Evolutionary conservation across 2,329 filamentous ascomycete species (phyloP).

Genomic region (Sclerotinia subarctica): DNA sequence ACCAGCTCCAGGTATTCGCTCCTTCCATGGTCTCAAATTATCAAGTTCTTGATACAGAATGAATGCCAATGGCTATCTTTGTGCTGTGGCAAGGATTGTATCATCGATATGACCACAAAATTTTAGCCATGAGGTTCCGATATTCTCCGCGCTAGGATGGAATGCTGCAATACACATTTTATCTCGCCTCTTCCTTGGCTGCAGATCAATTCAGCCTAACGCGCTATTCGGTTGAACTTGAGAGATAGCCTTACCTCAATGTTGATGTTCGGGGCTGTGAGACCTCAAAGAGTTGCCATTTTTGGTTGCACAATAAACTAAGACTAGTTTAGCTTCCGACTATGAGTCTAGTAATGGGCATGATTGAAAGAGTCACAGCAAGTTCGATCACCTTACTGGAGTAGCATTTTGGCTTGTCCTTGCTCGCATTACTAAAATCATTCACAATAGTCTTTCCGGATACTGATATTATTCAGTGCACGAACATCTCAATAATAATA

Average conservation of each 20-base stretch:
- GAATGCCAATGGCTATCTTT: not conserved
- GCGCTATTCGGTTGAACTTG: not conserved
- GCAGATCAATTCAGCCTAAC: not conserved
- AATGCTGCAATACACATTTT: not conserved
- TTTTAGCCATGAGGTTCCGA: not conserved
- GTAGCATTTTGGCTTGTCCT: not conserved
- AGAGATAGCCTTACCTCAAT: not conserved
- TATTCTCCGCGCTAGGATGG: not conserved
- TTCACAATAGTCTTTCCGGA: not conserved
- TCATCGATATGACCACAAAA: not conserved
- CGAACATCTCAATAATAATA: not conserved
- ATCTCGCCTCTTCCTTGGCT: slow-evolving; percentile 5
- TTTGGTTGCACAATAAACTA: not conserved
- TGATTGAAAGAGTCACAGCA: not conserved
- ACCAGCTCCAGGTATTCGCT: not conserved
- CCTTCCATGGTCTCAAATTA: not conserved
- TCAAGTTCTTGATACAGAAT: not conserved
- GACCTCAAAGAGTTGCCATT: not conserved
- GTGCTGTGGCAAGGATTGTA: not conserved
- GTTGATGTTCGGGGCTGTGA: not conserved
- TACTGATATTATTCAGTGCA: not conserved
- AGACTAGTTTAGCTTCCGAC: not conserved
- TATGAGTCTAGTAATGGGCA: not conserved
- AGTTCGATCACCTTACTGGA: not conserved
- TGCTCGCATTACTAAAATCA: not conserved